Conservation (phyloP, 441 rosid species). For the Croton laevigatus region DNA sequence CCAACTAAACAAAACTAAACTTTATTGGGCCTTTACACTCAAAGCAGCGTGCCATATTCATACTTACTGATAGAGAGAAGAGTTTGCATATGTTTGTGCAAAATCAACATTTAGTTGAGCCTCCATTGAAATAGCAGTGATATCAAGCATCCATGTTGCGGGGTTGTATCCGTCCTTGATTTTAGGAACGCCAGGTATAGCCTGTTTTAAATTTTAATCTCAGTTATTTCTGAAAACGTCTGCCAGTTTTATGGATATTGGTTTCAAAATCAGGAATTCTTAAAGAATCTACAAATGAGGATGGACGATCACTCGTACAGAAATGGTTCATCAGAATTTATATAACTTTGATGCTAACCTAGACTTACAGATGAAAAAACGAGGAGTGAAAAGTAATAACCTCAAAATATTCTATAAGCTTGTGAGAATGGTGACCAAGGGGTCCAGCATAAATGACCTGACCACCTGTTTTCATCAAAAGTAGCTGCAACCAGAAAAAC, state of each 20-base stretch:
- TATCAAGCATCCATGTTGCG: conserved; percentile 93
- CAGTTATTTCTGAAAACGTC: not conserved
- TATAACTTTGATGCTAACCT: not conserved
- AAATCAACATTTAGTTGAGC: conserved; percentile 62
- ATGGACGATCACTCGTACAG: not conserved
- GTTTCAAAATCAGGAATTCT: conserved; percentile 10
- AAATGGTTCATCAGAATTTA: not conserved
- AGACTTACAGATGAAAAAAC: not conserved
- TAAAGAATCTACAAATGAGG: conserved; percentile 4
- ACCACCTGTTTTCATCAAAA: conserved; percentile 90
- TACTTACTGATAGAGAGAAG: conserved; percentile 51
- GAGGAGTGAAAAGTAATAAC: conserved; percentile 24
- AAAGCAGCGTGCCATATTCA: not conserved
- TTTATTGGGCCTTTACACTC: not conserved
- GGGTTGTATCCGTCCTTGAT: conserved; percentile 79
- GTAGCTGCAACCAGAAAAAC: conserved; percentile 44
- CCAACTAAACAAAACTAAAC: not conserved
- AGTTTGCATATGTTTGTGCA: conserved; percentile 60
- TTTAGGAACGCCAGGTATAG: conserved; percentile 63
- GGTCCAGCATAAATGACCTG: conserved; percentile 81
- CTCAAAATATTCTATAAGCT: conserved; percentile 80
- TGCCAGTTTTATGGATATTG: not conserved
- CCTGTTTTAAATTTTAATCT: conserved; percentile 33
- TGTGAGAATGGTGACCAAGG: conserved; percentile 66
- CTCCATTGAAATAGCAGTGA: conserved; percentile 61